Evolutionary conservation across 495 filamentous ascomycete genomes (phyloP).

Genomic region (Gamarada debralockiae): DNA sequence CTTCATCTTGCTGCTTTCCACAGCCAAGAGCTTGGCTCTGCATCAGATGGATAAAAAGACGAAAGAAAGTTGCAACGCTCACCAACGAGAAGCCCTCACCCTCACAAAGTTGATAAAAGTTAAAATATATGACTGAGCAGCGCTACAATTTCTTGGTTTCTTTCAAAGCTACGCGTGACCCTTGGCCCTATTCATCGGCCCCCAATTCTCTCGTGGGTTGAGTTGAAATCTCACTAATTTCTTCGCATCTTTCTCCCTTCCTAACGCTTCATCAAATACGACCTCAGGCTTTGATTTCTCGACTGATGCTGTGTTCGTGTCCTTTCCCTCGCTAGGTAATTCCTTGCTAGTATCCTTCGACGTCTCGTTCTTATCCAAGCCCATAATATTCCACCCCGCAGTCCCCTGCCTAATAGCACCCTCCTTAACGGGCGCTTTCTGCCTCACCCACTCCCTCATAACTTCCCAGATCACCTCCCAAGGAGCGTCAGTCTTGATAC

Average conservation of each 20-base stretch:
- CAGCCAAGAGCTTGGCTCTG: too few species aligned
- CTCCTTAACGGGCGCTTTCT: conserved; percentile 69
- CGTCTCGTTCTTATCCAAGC: conserved; percentile 14
- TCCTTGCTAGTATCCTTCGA: conserved; percentile 1
- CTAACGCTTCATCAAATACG: conserved; percentile 78
- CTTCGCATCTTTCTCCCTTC: conserved; percentile 56
- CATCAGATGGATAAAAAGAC: too few species aligned
- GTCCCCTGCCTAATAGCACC: conserved; percentile 60
- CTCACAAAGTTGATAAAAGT: too few species aligned
- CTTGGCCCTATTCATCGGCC: conserved; percentile 77
- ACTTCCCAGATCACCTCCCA: conserved; percentile 90
- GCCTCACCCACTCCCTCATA: conserved; percentile 85
- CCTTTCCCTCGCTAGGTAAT: not conserved
- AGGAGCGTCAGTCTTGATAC: conserved; percentile 84
- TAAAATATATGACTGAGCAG: too few species aligned
- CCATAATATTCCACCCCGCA: conserved; percentile 61
- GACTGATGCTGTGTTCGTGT: conserved; percentile 7
- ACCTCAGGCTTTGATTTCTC: conserved; percentile 46
- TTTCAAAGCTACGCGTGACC: conserved; percentile 21
- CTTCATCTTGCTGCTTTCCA: too few species aligned
- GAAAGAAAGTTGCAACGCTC: too few species aligned
- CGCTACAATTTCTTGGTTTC: too few species aligned
- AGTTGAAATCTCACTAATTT: conserved; percentile 78
- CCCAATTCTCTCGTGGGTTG: conserved; percentile 91
- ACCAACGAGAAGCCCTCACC: too few species aligned